These are phyloP conservation scores for Skeletonema potamos DNA, from an alignment of 108 stramenopile genomes.

Conservation along the genomic window DNA sequence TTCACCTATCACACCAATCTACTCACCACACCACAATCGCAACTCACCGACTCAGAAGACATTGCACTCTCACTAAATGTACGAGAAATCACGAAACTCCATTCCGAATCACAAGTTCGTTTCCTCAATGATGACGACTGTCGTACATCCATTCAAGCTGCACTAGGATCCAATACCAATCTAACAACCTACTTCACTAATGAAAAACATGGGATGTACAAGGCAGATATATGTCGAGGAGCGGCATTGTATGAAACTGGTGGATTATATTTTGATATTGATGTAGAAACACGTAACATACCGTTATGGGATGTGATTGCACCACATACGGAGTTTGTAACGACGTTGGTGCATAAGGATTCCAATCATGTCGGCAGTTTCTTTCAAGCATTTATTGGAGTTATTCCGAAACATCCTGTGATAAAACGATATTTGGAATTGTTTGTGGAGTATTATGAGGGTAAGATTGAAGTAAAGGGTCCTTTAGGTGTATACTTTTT, in stretches of 20 bases:
- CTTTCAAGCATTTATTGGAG: conserved; percentile 84
- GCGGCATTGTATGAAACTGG: conserved; percentile 75
- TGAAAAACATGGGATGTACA: conserved; percentile 81
- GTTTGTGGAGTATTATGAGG: conserved; percentile 68
- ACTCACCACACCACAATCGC: conserved; percentile 32
- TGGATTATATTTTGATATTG: conserved; percentile 83
- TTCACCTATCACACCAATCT: conserved; percentile 76
- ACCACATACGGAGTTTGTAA: conserved; percentile 60
- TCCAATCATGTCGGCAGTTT: conserved; percentile 64
- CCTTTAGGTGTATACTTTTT: conserved; percentile 75
- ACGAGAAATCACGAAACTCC: conserved; percentile 48
- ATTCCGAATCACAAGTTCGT: conserved; percentile 39
- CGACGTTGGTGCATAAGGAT: conserved; percentile 62
- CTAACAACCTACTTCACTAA: conserved; percentile 51
- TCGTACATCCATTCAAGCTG: conserved; percentile 17
- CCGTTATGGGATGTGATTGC: conserved; percentile 56
- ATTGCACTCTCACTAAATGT: conserved; percentile 54
- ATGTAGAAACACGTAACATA: conserved; percentile 62
- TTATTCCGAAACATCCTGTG: conserved; percentile 49
- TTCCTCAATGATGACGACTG: conserved; percentile 78
- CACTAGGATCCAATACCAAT: conserved; percentile 28
- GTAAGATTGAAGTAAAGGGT: conserved; percentile 44
- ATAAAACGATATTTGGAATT: conserved; percentile 68
- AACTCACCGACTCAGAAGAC: conserved; percentile 52
- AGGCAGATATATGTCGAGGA: conserved; percentile 84